Percentiles rank a stretch among this genome's conserved stretches.
Evolutionary conservation across 495 filamentous ascomycete species (phyloP).

Genomic region (Poronia punctata): DNA sequence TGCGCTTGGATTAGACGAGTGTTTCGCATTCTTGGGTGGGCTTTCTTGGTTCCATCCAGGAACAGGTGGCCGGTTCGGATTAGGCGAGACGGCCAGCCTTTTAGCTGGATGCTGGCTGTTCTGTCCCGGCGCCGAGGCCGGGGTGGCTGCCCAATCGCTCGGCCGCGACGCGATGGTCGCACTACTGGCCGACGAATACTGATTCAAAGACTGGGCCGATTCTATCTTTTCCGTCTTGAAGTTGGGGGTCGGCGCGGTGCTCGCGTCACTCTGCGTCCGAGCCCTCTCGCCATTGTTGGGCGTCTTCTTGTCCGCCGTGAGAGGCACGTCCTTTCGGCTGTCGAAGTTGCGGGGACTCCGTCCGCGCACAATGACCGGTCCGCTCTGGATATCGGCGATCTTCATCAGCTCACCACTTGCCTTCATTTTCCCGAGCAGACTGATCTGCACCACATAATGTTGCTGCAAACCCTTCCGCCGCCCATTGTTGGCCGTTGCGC

Average conservation of each 20-base stretch:
- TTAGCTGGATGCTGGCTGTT: conserved; percentile 26
- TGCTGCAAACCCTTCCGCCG: conserved; percentile 64
- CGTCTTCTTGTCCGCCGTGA: conserved; percentile 43
- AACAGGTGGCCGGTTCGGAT: conserved; percentile 26
- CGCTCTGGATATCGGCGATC: conserved; percentile 55
- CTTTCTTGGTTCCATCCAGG: conserved; percentile 27
- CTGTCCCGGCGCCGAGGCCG: conserved; percentile 11
- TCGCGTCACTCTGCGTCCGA: conserved; percentile 24
- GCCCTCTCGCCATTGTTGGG: conserved; percentile 14
- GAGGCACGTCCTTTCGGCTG: conserved; percentile 56
- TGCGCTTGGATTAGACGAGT: conserved; percentile 19
- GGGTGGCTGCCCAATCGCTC: conserved; percentile 14
- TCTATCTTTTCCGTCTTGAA: conserved; percentile 29
- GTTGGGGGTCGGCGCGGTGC: conserved; percentile 15
- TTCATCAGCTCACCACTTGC: conserved; percentile 53
- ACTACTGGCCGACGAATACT: conserved; percentile 29
- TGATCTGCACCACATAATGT: conserved; percentile 62
- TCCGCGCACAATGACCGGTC: conserved; percentile 62
- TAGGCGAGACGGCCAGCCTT: conserved; percentile 30
- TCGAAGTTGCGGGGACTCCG: conserved; percentile 65
- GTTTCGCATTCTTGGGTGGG: conserved; percentile 16
- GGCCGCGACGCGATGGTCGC: conserved; percentile 8
- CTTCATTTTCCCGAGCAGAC: conserved; percentile 52
- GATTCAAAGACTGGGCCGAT: conserved; percentile 25
- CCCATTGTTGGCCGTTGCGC: conserved; percentile 82